Evolutionary conservation across 1,284 basidiomycete genomes (phyloP).

Genomic region (Trichosporon asahii): DNA sequence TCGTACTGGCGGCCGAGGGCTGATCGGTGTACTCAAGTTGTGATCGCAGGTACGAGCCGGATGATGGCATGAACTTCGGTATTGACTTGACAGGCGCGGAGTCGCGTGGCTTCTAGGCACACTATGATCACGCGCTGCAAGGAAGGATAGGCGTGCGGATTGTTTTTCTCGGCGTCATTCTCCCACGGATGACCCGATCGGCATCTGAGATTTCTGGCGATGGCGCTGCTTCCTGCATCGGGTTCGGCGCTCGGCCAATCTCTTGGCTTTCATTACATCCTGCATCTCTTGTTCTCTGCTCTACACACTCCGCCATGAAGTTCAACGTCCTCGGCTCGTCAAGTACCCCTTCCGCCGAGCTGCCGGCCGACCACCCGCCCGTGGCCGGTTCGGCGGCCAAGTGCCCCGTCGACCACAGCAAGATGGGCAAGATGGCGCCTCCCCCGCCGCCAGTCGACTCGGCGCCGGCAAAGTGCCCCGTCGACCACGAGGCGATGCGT

Average conservation of each 20-base stretch:
- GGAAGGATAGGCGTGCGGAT: not conserved
- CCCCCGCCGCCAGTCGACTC: not conserved
- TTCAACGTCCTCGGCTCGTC: constrained; percentile 7
- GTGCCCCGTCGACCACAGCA: constrained; percentile 32
- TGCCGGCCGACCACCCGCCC: constrained; percentile 23
- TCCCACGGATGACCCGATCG: not conserved
- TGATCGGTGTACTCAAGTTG: not conserved
- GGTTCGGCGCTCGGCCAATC: constrained; percentile 4
- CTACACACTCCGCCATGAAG: not conserved
- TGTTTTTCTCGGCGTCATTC: not conserved
- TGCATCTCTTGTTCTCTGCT: not conserved
- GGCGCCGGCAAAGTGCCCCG: constrained; percentile 20
- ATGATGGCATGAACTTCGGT: constrained; percentile 10
- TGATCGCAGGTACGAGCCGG: not conserved
- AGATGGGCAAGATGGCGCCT: constrained; percentile 14
- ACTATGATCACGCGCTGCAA: not conserved
- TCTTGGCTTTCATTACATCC: not conserved
- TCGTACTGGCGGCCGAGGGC: not conserved
- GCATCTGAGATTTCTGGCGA: constrained; percentile 1
- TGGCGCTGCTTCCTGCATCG: not conserved
- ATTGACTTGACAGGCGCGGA: not conserved
- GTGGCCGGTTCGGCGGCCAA: constrained; percentile 25
- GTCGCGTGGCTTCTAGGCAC: not conserved
- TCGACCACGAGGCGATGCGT: constrained; percentile 21
- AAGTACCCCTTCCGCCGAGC: not conserved